Evolutionary conservation across 306 rosid species (phyloP), one percentile per base, ranked within the genome.

Genomic region (Crataegus laevigata): DNA sequence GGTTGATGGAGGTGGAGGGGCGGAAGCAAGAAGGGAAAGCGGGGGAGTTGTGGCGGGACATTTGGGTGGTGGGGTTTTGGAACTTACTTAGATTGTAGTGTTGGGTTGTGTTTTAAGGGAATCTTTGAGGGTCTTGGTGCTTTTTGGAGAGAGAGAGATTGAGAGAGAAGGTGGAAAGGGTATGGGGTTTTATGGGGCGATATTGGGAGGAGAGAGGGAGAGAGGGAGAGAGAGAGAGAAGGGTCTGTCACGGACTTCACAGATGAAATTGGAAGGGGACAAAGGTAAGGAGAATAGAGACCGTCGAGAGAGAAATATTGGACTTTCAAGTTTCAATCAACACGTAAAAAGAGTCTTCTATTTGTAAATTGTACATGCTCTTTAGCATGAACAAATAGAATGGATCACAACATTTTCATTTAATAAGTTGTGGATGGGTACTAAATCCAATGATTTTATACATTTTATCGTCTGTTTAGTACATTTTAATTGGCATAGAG

Each of bases 11-110:
- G 66, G 73, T 51, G 63, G 88, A 50, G 11, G 91, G 87, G 19
- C 84, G 89, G 71, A 91, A 87, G 87, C 97, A 94, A 17, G 85
- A 81, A 6, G 91, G 88, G 72, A 89, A 84, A 5, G 89, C 80
- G 12, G 89, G 82, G 26, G 88, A 84, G 43, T 91, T 80, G 42
- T 74, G 50, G 70, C 67, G 71, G 77, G 90, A 81, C 96, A 89
- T 87, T 79, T 50, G 61, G 36, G 19, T 24, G 3, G n/a, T 19
- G 64, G 22, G 3, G 15, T 29, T 1, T 70, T 2, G 2, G 32
- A 24, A 30, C 6, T 19, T n/a, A 14, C 1, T 15, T 22, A 8
- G 47, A 21, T 42, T 18, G 15, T 25, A 32, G 8, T 15, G 50
- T 32, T 71, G 40, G 17, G 1, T 36, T 34, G 47, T 52, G 28